Evolutionary conservation across 306 rosid species (phyloP).

Genomic region (Quercus variabilis): DNA sequence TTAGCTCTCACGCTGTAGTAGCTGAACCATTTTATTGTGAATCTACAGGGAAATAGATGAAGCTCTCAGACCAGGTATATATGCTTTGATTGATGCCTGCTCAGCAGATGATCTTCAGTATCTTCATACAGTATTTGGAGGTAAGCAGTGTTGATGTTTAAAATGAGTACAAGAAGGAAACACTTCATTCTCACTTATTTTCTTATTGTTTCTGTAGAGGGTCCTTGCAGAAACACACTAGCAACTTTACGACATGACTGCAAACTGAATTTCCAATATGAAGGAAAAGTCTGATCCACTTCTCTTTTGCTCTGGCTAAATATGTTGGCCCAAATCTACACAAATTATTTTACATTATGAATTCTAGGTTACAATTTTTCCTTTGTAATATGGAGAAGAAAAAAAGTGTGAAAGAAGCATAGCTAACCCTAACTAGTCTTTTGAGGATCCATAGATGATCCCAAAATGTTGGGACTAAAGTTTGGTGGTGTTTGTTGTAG

Average conservation of each 20-base stretch:
- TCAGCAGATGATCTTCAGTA: conserved; percentile 82
- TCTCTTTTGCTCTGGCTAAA: conserved; percentile 14
- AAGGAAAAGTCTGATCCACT: conserved; percentile 69
- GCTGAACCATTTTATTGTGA: conserved; percentile 19
- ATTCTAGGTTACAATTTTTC: too few species aligned
- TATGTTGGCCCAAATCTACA: conserved; percentile 3
- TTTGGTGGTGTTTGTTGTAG: too few species aligned
- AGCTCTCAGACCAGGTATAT: conserved; percentile 81
- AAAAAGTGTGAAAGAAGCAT: too few species aligned
- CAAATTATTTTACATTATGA: too few species aligned
- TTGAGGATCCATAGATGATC: too few species aligned
- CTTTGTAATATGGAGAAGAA: too few species aligned
- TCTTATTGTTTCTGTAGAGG: conserved; percentile 59
- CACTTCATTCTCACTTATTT: conserved; percentile 2
- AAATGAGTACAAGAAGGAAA: conserved; percentile 6
- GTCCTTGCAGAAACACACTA: conserved; percentile 87
- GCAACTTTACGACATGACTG: conserved; percentile 69
- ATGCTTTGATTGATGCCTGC: conserved; percentile 75
- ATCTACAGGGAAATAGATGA: conserved; percentile 81
- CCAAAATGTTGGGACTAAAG: too few species aligned
- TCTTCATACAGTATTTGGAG: conserved; percentile 89
- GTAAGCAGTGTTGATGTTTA: conserved; percentile 39
- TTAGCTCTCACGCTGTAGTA: conserved; percentile 12
- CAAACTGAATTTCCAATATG: conserved; percentile 65
- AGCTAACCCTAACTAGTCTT: too few species aligned